Conservation (phyloP, 169 alveolate species). For the Fabrea salina region DNA sequence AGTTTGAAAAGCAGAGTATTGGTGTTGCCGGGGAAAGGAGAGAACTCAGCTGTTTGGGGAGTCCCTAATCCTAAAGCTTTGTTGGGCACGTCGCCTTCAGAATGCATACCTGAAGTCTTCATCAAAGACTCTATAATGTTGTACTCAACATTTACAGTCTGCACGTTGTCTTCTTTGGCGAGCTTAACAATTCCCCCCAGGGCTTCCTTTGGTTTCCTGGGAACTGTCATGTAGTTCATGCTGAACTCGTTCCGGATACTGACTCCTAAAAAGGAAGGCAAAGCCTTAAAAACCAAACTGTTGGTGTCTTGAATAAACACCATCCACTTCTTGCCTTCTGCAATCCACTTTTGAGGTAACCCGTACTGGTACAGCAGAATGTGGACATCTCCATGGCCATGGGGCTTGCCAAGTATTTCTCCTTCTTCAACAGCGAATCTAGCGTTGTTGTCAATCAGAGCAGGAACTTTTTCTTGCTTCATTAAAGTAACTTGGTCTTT, state of each 20-base stretch:
- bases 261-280: slow-evolving; percentile 88
- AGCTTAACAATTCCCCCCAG: slow-evolving; percentile 84
- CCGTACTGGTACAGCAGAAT: slow-evolving; percentile 77
- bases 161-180: slow-evolving; percentile 52
- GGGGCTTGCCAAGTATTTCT: slow-evolving; percentile 89
- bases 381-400: slow-evolving; percentile 96
- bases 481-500: slow-evolving; percentile 79
- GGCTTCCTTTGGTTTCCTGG: slow-evolving; percentile 90
- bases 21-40: slow-evolving; percentile 90
- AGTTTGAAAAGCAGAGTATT: slow-evolving; percentile 83
- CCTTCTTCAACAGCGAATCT: slow-evolving; percentile 73
- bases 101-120: slow-evolving; percentile 67
- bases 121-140: slow-evolving; percentile 87
- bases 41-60: slow-evolving; percentile 70
- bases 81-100: slow-evolving; percentile 59
- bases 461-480: slow-evolving; percentile 90
- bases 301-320: slow-evolving; percentile 91
- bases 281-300: slow-evolving; percentile 80
- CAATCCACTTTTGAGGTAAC: slow-evolving; percentile 66
- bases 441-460: slow-evolving; percentile 86
- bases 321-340: slow-evolving; percentile 82
- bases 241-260: slow-evolving; percentile 69
- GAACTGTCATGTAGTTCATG: slow-evolving; percentile 82
- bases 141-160: slow-evolving; percentile 87
- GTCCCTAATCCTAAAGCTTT: slow-evolving; percentile 36